Conservation (phyloP, 2,329 filamentous ascomycete species). For the Coleophoma eucalyptorum region DNA sequence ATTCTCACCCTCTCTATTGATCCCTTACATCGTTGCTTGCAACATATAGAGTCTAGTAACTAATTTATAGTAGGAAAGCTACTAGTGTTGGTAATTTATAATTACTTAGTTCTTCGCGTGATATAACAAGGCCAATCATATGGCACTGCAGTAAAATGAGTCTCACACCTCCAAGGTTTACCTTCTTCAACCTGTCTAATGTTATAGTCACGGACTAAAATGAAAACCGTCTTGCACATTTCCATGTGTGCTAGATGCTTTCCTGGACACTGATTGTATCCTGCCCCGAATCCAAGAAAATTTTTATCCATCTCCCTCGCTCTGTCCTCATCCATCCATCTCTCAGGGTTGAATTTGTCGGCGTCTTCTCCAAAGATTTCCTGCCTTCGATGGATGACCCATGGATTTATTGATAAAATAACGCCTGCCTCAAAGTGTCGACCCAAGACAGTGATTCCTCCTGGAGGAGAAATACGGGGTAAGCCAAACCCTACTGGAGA, state of each 20-base stretch:
- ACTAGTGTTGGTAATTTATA: too few relatives aligned
- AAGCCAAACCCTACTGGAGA: constrained; percentile 20
- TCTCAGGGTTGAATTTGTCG: constrained; percentile 23
- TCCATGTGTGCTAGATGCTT: constrained; percentile 29
- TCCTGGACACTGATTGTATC: constrained; percentile 29
- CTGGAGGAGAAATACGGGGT: constrained; percentile 3
- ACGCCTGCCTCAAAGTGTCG: constrained; percentile 20
- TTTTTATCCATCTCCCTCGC: constrained; percentile 19
- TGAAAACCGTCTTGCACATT: constrained; percentile 26
- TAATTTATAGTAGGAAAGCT: too few relatives aligned
- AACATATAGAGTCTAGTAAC: too few relatives aligned
- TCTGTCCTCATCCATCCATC: constrained; percentile 22
- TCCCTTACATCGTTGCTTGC: too few relatives aligned
- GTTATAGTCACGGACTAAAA: constrained; percentile 25
- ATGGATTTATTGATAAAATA: constrained; percentile 28
- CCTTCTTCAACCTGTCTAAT: constrained; percentile 20
- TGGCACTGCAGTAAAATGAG: constrained; percentile 23
- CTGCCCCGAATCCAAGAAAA: constrained; percentile 26
- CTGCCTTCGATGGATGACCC: constrained; percentile 24
- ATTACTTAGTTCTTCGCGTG: too few relatives aligned
- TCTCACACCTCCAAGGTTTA: constrained; percentile 22
- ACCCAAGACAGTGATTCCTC: constrained; percentile 23
- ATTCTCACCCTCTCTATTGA: too few relatives aligned
- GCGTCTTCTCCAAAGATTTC: constrained; percentile 25
- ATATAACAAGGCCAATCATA: constrained; percentile 15